Conservation (phyloP, 108 stramenopile species). For the Conticribra weissflogii region DNA sequence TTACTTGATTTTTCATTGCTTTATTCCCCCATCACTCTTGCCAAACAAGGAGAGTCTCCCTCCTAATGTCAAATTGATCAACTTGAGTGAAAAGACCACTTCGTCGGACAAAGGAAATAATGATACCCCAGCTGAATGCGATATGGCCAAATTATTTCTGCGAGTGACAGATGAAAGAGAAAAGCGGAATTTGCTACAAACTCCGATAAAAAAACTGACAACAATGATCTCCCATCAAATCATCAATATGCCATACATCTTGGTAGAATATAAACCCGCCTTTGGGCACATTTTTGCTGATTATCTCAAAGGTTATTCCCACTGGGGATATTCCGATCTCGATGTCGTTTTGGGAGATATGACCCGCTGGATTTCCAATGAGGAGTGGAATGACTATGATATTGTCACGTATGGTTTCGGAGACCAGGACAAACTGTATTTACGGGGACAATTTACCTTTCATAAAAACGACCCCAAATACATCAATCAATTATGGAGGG, state of each 20-base stretch:
- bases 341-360: constrained; percentile 94
- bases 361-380: constrained; percentile 75
- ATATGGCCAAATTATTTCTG: constrained; percentile 49
- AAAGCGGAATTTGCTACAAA: constrained; percentile 35
- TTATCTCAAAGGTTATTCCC: constrained; percentile 73
- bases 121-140: constrained; percentile 18
- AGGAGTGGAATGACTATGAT: constrained; percentile 85
- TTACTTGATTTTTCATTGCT: constrained; percentile 85
- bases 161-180: constrained; percentile 58
- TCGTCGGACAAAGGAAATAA: background rate
- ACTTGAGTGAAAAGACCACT: constrained; percentile 40
- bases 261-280: constrained; percentile 95
- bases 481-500: constrained; percentile 86
- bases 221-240: constrained; percentile 52
- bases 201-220: constrained; percentile 45
- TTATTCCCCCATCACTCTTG: constrained; percentile 53
- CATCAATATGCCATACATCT: constrained; percentile 73
- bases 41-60: constrained; percentile 32
- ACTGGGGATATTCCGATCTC: constrained; percentile 95
- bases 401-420: constrained; percentile 94
- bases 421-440: constrained; percentile 89
- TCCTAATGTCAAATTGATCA: constrained; percentile 72
- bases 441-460: constrained; percentile 94
- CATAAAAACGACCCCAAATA: constrained; percentile 74
- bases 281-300: constrained; percentile 90